Conservation (phyloP, 2,329 filamentous ascomycete species). For the Exserohilum turcica region DNA sequence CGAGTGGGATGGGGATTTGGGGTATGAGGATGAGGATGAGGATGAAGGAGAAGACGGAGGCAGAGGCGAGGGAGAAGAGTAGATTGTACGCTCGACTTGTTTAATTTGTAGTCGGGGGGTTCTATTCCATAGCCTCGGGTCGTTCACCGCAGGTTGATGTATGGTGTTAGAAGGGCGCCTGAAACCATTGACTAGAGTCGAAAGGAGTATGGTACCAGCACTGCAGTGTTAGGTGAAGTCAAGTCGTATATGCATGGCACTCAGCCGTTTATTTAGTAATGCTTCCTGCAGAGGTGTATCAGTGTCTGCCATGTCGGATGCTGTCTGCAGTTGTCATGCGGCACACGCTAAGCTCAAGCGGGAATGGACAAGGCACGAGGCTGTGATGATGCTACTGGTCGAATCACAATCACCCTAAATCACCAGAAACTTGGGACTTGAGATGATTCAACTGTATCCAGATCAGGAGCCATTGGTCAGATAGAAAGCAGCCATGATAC, state of each 20-base stretch:
- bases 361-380: conserved; percentile 24
- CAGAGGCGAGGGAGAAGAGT: no score
- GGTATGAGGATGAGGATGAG: no score
- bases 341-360: conserved; percentile 9
- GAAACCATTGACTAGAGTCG: conserved; percentile 6
- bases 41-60: no score
- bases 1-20: no score
- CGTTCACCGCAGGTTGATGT: no score
- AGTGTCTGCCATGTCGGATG: not conserved
- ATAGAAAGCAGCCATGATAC: not conserved
- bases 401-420: not conserved
- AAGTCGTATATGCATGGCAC: conserved; percentile 2
- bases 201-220: conserved; percentile 6
- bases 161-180: not conserved
- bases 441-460: no score
- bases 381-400: not conserved
- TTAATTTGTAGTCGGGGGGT: no score
- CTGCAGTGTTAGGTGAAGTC: not conserved
- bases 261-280: not conserved
- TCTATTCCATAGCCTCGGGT: no score
- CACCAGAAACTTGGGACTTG: no score
- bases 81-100: no score
- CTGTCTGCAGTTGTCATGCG: conserved; percentile 13
- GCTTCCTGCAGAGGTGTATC: not conserved
- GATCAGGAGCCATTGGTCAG: not conserved